Evolutionary conservation across 2,329 filamentous ascomycete genomes (phyloP).

Genomic region (Metarhizium brunneum): DNA sequence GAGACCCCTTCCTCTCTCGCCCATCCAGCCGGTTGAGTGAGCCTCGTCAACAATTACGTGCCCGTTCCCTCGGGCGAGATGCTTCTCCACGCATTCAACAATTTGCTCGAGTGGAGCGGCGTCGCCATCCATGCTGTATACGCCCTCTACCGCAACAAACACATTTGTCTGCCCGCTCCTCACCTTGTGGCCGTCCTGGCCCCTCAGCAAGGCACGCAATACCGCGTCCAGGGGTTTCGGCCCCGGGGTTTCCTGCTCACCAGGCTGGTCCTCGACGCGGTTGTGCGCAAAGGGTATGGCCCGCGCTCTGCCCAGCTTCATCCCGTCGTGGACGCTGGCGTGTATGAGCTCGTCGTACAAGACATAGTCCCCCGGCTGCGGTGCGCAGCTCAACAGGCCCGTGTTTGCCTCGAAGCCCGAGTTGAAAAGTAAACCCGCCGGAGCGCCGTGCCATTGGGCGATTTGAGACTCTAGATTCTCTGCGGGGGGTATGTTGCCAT

Average conservation of each 20-base stretch:
- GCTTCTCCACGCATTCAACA: constrained; percentile 43
- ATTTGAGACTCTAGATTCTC: constrained; percentile 37
- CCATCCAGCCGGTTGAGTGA: constrained; percentile 55
- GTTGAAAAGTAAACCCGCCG: constrained; percentile 41
- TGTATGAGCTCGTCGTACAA: constrained; percentile 70
- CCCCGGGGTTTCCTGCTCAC: not conserved
- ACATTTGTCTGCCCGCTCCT: constrained; percentile 37
- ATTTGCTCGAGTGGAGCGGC: constrained; percentile 55
- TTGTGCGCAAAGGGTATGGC: constrained; percentile 50
- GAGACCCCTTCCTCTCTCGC: constrained; percentile 44
- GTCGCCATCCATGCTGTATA: constrained; percentile 83
- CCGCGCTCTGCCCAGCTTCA: constrained; percentile 52
- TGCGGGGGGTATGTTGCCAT: constrained; percentile 38
- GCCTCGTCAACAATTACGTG: constrained; percentile 61
- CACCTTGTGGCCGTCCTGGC: constrained; percentile 23
- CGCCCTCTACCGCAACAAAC: constrained; percentile 59
- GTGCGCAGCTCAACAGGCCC: constrained; percentile 50
- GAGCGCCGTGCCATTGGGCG: constrained; percentile 36
- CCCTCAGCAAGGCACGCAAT: constrained; percentile 20
- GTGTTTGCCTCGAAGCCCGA: constrained; percentile 60
- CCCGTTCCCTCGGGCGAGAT: constrained; percentile 48
- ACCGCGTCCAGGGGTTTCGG: constrained; percentile 17
- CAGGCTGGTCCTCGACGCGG: constrained; percentile 20
- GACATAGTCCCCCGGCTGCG: constrained; percentile 51
- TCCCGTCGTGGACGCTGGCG: constrained; percentile 70